Percentiles rank a stretch among this genome's conserved stretches.
phyloP scores from a whole-genome alignment of 148 eudicot species.

The Rhododendron molle region DNA sequence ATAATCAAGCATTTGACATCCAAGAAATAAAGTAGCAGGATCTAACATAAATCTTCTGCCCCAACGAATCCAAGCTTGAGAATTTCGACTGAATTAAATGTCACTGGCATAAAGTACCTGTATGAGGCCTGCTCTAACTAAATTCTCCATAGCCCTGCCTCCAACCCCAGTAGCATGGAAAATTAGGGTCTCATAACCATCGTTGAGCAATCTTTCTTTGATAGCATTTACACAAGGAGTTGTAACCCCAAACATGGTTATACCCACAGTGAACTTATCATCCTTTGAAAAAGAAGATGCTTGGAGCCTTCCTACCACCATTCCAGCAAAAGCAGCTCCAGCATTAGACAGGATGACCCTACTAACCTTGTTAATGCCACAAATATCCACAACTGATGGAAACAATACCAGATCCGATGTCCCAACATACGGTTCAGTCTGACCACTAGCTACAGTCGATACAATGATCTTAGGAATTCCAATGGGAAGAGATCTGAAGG shows the following conservation, averaged over 20 bases:
- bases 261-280: constrained; percentile 69
- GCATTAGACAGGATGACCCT: constrained; percentile 74
- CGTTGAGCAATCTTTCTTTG: constrained; percentile 58
- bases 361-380: constrained; percentile 91
- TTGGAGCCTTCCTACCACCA: constrained; percentile 59
- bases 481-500: constrained; percentile 73
- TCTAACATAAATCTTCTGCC: neutral
- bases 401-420: constrained; percentile 85
- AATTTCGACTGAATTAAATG: neutral
- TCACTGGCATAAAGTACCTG: constrained; percentile 41
- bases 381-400: constrained; percentile 94
- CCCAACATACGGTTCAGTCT: constrained; percentile 79
- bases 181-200: constrained; percentile 89
- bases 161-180: constrained; percentile 99
- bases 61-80: neutral
- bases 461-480: constrained; percentile 84
- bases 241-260: constrained; percentile 97
- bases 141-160: constrained; percentile 96
- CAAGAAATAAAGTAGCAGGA: constrained; percentile 7
- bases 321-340: constrained; percentile 93
- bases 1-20: neutral
- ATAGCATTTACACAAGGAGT: constrained; percentile 87
- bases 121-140: constrained; percentile 81
- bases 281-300: constrained; percentile 15
- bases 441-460: constrained; percentile 94